These are phyloP conservation scores for Filosporella fistucella DNA, from an alignment of 495 filamentous ascomycete species.

Conservation along the genomic window DNA sequence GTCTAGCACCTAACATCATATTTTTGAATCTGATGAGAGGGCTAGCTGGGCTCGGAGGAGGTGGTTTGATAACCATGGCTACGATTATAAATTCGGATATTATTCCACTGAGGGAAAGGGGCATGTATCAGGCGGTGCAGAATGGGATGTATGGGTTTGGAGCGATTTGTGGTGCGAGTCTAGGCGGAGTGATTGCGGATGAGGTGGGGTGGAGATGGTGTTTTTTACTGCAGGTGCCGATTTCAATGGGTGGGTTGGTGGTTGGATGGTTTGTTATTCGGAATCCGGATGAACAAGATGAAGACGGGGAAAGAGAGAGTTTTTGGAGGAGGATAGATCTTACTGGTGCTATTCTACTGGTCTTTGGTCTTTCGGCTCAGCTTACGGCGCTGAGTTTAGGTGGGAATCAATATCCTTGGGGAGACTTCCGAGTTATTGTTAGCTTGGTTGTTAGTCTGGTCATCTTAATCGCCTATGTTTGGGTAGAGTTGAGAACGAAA, in stretches of 20 bases:
- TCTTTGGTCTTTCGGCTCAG: constrained; percentile 51
- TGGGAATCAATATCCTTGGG: constrained; percentile 60
- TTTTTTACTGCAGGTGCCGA: constrained; percentile 41
- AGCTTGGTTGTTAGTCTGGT: constrained; percentile 45
- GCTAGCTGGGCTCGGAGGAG: constrained; percentile 74
- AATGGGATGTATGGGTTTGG: constrained; percentile 77
- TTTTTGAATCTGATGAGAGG: constrained; percentile 15
- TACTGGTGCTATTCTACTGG: constrained; percentile 47
- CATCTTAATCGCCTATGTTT: constrained; percentile 43
- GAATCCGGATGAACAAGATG: constrained; percentile 13
- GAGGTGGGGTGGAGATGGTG: constrained; percentile 80
- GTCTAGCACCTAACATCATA: too few relatives aligned
- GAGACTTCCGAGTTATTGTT: constrained; percentile 46
- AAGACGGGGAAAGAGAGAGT: constrained; percentile 25
- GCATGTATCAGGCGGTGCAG: constrained; percentile 77
- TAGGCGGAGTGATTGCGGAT: constrained; percentile 75
- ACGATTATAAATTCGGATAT: constrained; percentile 76
- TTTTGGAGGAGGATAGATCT: constrained; percentile 56
- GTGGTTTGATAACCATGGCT: constrained; percentile 80
- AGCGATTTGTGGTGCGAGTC: constrained; percentile 63
- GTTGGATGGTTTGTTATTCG: constrained; percentile 50
- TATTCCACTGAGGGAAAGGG: constrained; percentile 68
- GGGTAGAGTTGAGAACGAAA: constrained; percentile 50
- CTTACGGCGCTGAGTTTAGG: constrained; percentile 56
- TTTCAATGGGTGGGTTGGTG: constrained; percentile 47